phyloP scores from a whole-genome alignment of 345 rosid species.

The Brassica nigra region DNA sequence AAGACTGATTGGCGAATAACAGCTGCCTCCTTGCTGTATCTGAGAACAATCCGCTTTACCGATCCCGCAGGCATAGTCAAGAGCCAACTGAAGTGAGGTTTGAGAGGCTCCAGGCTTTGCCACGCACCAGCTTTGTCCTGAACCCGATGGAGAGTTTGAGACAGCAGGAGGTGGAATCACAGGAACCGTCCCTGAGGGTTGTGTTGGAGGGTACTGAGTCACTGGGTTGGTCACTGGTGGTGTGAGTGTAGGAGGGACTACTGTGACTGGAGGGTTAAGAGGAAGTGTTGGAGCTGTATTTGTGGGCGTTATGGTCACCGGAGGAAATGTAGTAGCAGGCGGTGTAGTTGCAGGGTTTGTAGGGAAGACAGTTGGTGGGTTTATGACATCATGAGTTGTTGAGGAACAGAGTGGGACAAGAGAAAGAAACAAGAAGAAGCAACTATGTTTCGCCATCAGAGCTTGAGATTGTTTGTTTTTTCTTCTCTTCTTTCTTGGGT shows the following conservation, averaged over 20 bases:
- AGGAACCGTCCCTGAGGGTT: slow-evolving; percentile 58
- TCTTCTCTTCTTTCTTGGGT: slow-evolving; percentile 28
- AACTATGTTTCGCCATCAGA: slow-evolving; percentile 51
- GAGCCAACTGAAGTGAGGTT: slow-evolving; percentile 61
- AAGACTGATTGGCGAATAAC: slow-evolving; percentile 67
- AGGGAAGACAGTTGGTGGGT: slow-evolving; percentile 50
- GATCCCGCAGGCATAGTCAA: slow-evolving; percentile 92
- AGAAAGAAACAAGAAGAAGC: slow-evolving; percentile 46
- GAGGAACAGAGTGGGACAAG: slow-evolving; percentile 46
- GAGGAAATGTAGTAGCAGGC: slow-evolving; percentile 47
- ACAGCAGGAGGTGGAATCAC: slow-evolving; percentile 59
- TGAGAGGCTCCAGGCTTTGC: slow-evolving; percentile 67
- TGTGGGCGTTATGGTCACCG: slow-evolving; percentile 46
- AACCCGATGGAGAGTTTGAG: slow-evolving; percentile 60
- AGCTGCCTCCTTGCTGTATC: slow-evolving; percentile 82
- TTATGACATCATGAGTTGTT: slow-evolving; percentile 49
- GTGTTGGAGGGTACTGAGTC: slow-evolving; percentile 57
- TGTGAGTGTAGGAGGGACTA: slow-evolving; percentile 52
- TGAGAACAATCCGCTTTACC: slow-evolving; percentile 89
- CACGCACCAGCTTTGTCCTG: slow-evolving; percentile 92
- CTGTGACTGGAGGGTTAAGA: slow-evolving; percentile 49
- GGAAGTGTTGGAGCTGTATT: slow-evolving; percentile 45
- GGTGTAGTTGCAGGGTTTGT: slow-evolving; percentile 51
- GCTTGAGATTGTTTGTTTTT: slow-evolving; percentile 16
- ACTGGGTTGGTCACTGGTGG: slow-evolving; percentile 58